Evolutionary conservation across 2,329 filamentous ascomycete genomes (phyloP).

Genomic region (Diaporthe sp.): DNA sequence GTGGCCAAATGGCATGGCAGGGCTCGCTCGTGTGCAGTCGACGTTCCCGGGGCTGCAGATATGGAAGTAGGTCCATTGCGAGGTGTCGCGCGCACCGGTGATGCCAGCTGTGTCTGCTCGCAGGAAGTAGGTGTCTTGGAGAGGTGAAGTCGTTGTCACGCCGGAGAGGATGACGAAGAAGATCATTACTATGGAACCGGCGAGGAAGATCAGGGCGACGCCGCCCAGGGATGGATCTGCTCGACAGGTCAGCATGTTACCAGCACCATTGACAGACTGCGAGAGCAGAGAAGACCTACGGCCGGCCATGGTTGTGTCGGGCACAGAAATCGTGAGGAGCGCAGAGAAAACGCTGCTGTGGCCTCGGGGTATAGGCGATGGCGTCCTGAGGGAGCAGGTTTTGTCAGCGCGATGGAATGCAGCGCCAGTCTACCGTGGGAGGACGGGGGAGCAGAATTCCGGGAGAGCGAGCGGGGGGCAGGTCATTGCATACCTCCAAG

Average conservation of each 20-base stretch:
- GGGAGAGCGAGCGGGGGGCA: neutral
- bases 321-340: neutral
- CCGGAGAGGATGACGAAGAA: slow-evolving; percentile 73
- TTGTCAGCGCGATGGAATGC: slow-evolving; percentile 21
- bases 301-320: slow-evolving; percentile 38
- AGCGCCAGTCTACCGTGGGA: neutral
- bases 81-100: slow-evolving; percentile 73
- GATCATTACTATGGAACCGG: slow-evolving; percentile 65
- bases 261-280: neutral
- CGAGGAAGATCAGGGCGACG: slow-evolving; percentile 63
- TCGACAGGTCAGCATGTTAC: neutral
- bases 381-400: neutral
- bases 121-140: slow-evolving; percentile 88
- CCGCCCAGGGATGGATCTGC: slow-evolving; percentile 59
- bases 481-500: neutral
- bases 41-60: slow-evolving; percentile 77
- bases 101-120: slow-evolving; percentile 82
- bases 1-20: slow-evolving; percentile 79
- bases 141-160: slow-evolving; percentile 62
- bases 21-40: slow-evolving; percentile 74
- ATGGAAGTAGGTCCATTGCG: slow-evolving; percentile 94
- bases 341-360: neutral
- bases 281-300: slow-evolving; percentile 17
- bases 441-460: neutral
- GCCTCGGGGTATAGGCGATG: neutral